Base-by-base conservation (phyloP, 345 rosid species). In the Noccaea bulbosa region DNA sequence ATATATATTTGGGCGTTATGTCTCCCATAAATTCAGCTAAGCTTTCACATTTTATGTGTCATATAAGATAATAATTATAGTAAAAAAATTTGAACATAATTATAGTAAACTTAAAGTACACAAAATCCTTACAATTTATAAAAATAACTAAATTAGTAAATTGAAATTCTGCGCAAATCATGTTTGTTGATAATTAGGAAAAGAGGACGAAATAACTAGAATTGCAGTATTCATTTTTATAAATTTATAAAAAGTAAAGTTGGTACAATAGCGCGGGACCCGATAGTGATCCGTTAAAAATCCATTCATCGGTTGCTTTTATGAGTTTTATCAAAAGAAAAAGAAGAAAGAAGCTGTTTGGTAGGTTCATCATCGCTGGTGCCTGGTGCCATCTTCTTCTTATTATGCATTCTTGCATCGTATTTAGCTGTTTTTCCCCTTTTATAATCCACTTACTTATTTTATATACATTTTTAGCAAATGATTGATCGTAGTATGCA, bases 291-390 rank as follows among this genome's bases (percentile, higher is more conserved):
- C 59, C 70, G 70, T 69, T 68, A 44, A 46, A 60, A 47, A 53
- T 39, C 70, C 39, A 8, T 39, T 62, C 34, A 68, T 37, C 14
- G 15, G 59, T 75, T 62, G 74, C 79, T 69, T 75, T 67, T 68
- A 60, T 46, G 1, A 17, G 20, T 0, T 75, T 67, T 68, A 59
- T 46, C 59, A 54, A 69, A 73, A 73, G 70, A 17, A 53, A 62
- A 43, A 59, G 53, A 37, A 48, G 54, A 54, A 70, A 35, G 35
- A 43, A 47, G 66, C 45, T 62, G 47, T 40, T 59, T 59, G 50
- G 44, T 65, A 53, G 50, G 55, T 58, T 66, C 43, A 33, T 35
- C 65, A 53, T 75, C 58, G 78, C 74, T 68, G 70, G 50, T 75
- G 65, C 38, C 65, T 33, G 35, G 35, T 27, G 30, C 30, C 30